These are phyloP conservation scores for Porphyridium purpureum DNA, from an alignment of 23 red algal genomes.

Conservation along the genomic window DNA sequence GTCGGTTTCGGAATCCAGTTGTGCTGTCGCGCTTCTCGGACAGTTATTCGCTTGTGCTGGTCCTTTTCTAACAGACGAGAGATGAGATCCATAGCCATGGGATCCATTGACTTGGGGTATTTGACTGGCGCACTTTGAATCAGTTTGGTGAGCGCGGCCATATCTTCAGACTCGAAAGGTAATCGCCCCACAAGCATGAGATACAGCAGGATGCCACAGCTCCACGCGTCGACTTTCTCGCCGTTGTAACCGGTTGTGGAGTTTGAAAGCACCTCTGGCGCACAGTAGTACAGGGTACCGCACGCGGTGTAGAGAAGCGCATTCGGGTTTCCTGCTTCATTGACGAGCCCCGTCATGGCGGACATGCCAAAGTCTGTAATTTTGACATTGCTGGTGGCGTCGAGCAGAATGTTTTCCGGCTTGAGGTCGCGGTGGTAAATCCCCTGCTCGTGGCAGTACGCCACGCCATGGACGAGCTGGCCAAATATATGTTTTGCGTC, in stretches of 20 bases:
- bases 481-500: slow-evolving; percentile 19
- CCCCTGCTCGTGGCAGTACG: slow-evolving; percentile 33
- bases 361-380: slow-evolving; percentile 67
- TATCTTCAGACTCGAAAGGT: slow-evolving; percentile 24
- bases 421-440: slow-evolving; percentile 65
- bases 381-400: slow-evolving; percentile 25
- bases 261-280: slow-evolving; percentile 53
- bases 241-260: slow-evolving; percentile 41
- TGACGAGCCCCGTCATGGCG: slow-evolving; percentile 46
- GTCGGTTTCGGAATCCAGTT: background rate
- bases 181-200: slow-evolving; percentile 15
- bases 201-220: slow-evolving; percentile 42
- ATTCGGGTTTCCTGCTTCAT: no score
- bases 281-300: slow-evolving; percentile 56
- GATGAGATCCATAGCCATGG: slow-evolving; percentile 6
- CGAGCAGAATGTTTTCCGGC: slow-evolving; percentile 53
- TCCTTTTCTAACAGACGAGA: background rate
- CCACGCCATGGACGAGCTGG: slow-evolving; percentile 49
- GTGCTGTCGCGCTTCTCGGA: background rate
- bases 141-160: slow-evolving; percentile 14
- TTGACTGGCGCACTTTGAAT: slow-evolving; percentile 19
- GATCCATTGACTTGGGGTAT: slow-evolving; percentile 19
- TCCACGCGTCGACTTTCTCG: slow-evolving; percentile 36
- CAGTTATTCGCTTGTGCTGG: background rate
- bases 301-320: slow-evolving; percentile 28